A percentile compares a stretch with the other conserved stretches of the same genome.
phyloP scores from a whole-genome alignment of 495 filamentous ascomycete genomes.

The Acidomyces sp. region DNA sequence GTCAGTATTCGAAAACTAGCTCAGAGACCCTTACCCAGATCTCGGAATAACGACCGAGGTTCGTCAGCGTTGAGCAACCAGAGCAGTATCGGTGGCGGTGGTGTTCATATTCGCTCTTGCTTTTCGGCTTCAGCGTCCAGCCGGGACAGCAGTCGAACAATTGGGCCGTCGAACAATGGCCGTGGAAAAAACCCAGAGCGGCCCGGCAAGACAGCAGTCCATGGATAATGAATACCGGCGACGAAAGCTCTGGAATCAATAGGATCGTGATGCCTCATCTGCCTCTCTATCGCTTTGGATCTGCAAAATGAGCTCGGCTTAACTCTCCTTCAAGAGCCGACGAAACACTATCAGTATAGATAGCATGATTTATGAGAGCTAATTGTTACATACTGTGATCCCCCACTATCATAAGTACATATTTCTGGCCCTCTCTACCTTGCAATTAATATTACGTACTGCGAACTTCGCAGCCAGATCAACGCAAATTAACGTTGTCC shows the following conservation, averaged over 20 bases:
- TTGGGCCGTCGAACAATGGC: background rate
- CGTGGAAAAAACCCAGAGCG: background rate
- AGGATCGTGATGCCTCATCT: too few relatives aligned
- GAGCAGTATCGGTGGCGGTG: background rate
- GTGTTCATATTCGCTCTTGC: background rate
- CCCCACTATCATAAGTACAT: too few relatives aligned
- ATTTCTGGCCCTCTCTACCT: too few relatives aligned
- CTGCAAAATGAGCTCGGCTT: too few relatives aligned
- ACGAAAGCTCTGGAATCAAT: background rate
- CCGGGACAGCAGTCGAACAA: constrained; percentile 2
- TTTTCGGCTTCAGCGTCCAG: background rate
- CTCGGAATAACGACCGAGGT: background rate
- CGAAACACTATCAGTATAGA: too few relatives aligned
- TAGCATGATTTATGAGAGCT: too few relatives aligned
- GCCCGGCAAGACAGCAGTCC: background rate
- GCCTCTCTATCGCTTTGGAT: too few relatives aligned
- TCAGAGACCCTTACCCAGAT: background rate
- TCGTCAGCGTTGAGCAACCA: background rate
- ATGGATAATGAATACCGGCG: background rate
- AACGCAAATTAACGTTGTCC: too few relatives aligned
- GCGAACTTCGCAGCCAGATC: too few relatives aligned
- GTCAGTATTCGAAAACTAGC: constrained; percentile 4
- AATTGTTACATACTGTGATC: too few relatives aligned
- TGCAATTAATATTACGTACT: too few relatives aligned
- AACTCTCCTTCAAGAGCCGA: too few relatives aligned